These are phyloP conservation scores for Thermothielavioides terrestris DNA, from an alignment of 495 filamentous ascomycete genomes.

Conservation along the genomic window DNA sequence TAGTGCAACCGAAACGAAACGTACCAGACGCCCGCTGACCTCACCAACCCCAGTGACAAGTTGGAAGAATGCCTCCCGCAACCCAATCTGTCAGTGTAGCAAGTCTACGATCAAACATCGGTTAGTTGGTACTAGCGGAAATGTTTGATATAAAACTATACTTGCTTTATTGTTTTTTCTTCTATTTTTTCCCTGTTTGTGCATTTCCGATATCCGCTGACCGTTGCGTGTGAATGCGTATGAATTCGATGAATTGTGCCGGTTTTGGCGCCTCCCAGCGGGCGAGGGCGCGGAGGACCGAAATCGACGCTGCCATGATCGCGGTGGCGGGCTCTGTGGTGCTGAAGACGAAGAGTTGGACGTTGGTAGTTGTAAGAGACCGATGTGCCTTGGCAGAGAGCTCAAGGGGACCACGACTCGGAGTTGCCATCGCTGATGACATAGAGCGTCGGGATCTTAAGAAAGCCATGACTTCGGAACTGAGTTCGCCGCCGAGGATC, in stretches of 20 bases:
- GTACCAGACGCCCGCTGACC: no score
- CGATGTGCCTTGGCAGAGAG: not conserved
- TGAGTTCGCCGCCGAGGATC: constrained; percentile 8
- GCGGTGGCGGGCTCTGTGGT: constrained; percentile 4
- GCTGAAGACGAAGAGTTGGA: constrained; percentile 8
- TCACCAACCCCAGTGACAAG: no score
- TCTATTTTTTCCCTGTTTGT: not conserved
- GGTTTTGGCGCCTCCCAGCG: not conserved
- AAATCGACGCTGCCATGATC: constrained; percentile 7
- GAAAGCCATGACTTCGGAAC: constrained; percentile 14
- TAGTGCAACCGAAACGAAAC: no score
- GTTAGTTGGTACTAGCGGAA: no score
- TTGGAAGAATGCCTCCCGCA: no score
- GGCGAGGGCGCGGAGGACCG: not conserved
- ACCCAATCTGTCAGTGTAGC: no score
- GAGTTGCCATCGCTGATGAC: constrained; percentile 6
- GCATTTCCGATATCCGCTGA: no score
- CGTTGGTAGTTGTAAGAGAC: not conserved
- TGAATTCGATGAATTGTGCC: not conserved
- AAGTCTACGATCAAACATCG: no score
- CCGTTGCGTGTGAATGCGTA: not conserved
- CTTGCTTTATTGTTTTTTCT: no score
- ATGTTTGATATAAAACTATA: no score
- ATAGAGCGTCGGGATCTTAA: constrained; percentile 4
- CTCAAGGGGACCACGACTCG: not conserved